Evolutionary conservation across 805 yeast species (phyloP), one percentile per base, ranked within the genome.

Genomic region (Saturnispora zaruensis): DNA sequence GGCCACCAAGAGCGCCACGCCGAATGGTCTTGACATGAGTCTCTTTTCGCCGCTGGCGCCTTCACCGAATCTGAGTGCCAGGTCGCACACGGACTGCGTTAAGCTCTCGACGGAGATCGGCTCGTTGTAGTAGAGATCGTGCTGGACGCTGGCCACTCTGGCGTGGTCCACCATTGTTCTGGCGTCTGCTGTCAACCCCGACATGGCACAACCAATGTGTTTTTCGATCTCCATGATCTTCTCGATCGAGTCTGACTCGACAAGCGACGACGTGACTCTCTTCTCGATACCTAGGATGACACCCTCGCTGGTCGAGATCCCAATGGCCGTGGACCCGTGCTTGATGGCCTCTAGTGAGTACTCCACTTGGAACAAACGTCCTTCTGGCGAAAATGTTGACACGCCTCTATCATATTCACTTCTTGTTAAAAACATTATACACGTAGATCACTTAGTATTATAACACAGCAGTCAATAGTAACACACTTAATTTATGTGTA

Each of bases 321-420:
- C 99, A 62, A 93, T 90, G 53, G 99, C 99, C 1, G 99, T 93
- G 41, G 97, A 88, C n/a, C 96, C 96, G 40, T 81, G 74, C 75
- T 93, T 93, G 68, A 93, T 93, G 44, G 99, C 99, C 68, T 93
- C 99, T 51, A 93, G 72, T 8, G 99, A 93, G 67, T 93, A 93
- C 67, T 93, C 99, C 41, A 93, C 99, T 71, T 93, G 99, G 72
- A 93, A 93, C 54, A 93, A 73, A 65, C 99, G 85, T 24, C 99
- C 99, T 67, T 95, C 99, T 24, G 99, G 99, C 1, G 98, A 90
- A 68, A 95, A 93, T 7, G 99, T 95, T 63, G 95, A 85, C 45
- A 93, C 99, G 55, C 99, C 99, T 68, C 99, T 85, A 66, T 93
- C 99, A 68, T 93, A 93, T 75, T 93, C 99, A 71, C 96, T 86